Evolutionary conservation across 2,329 filamentous ascomycete genomes (phyloP).

Genomic region (Fusarium hostae): DNA sequence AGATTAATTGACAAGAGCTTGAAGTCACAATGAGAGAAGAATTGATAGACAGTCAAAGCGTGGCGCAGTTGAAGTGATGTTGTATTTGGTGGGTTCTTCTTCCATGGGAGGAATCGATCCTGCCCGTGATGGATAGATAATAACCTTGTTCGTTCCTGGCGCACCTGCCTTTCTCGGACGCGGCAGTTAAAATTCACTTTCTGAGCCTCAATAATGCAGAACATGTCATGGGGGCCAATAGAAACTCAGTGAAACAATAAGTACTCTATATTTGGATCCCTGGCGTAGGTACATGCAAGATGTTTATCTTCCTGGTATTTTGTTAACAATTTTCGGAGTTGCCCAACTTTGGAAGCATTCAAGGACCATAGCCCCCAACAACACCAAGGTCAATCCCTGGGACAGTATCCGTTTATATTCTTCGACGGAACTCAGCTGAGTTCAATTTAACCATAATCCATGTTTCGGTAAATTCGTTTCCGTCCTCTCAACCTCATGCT

Average conservation of each 20-base stretch:
- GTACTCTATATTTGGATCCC: not conserved
- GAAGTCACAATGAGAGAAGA: not conserved
- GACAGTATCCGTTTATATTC: not conserved
- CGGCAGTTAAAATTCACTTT: not conserved
- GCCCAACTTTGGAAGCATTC: not conserved
- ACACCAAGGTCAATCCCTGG: not conserved
- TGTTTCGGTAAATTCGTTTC: not conserved
- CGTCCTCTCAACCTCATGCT: not conserved
- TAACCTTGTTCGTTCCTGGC: not conserved
- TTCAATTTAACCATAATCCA: not conserved
- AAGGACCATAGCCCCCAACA: not conserved
- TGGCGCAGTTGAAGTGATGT: conserved; percentile 6
- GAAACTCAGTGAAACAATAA: not conserved
- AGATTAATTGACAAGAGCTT: not conserved
- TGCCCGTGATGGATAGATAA: not conserved
- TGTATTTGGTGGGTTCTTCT: conserved; percentile 3
- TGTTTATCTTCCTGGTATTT: not conserved
- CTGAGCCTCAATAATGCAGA: not conserved
- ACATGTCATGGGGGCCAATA: not conserved
- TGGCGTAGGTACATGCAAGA: not conserved
- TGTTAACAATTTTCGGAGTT: not conserved
- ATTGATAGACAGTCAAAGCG: not conserved
- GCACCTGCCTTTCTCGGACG: not conserved
- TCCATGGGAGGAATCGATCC: not conserved
- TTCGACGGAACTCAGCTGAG: not conserved